Percentiles rank a stretch among this genome's conserved stretches.
Evolutionary conservation across 306 rosid genomes (phyloP).

Genomic region (Dryas octopetala): DNA sequence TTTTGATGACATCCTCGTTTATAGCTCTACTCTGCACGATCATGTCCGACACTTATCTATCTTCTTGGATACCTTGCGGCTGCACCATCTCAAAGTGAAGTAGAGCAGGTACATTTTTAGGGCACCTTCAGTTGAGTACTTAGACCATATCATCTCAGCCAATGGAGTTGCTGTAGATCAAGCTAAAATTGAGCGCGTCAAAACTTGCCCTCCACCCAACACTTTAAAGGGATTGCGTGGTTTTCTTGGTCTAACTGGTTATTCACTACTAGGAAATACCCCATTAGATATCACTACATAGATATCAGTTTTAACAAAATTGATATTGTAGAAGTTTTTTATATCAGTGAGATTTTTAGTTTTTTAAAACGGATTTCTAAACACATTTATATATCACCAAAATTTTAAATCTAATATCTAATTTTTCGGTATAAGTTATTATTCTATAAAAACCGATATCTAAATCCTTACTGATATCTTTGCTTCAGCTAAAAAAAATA

Average conservation of each 20-base stretch:
- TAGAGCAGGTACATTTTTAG: not conserved
- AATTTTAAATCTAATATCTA: too few species aligned
- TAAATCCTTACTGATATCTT: too few species aligned
- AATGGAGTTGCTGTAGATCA: not conserved
- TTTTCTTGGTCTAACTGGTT: not conserved
- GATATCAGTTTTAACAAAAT: too few species aligned
- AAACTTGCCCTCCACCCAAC: not conserved
- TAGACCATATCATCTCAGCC: not conserved
- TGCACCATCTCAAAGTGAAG: fast-evolving
- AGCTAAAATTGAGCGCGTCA: not conserved
- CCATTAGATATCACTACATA: too few species aligned
- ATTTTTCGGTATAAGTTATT: too few species aligned
- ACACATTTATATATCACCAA: too few species aligned
- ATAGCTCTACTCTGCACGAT: fast-evolving
- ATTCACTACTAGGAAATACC: too few species aligned
- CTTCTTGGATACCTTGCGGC: fast-evolving
- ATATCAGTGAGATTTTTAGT: too few species aligned
- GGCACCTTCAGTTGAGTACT: fast-evolving
- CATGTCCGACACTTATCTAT: fast-evolving
- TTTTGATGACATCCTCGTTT: not conserved
- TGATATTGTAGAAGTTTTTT: too few species aligned
- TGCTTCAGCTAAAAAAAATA: too few species aligned
- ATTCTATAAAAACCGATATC: too few species aligned
- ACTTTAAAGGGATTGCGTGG: not conserved
- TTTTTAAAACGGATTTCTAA: too few species aligned